Base-by-base conservation (phyloP, 352 stramenopile species). In the Pythium chondricola region DNA sequence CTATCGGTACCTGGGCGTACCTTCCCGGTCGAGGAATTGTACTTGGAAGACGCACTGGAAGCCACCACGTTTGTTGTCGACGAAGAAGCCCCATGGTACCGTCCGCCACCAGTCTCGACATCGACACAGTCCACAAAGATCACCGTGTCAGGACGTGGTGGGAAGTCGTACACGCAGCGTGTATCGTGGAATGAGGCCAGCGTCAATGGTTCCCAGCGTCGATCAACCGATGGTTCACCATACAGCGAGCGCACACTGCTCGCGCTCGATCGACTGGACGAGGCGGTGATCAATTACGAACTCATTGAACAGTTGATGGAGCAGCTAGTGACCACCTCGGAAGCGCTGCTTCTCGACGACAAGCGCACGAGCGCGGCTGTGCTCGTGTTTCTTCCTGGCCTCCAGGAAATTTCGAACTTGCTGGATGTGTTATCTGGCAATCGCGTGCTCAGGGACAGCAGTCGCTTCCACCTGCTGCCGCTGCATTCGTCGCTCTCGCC, bases 21-120 rank as follows among this genome's bases (percentile, higher is more conserved):
- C 6, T 97, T 97, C 61, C 93, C 96, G n/a, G 96, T 99, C 3
- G 43, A 96, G 33, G 92, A 98, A 52, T 97, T 92, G 29, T 98
- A 89, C 52, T 72, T 99, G 18, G 96, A 99, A 56, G 93, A 99
- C 69, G 67, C 94, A 17, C 50, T 97, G 6, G 80, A 97, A 56
- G 55, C 63, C 37, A 97, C 87, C 4, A 60, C 81, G 17, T 93
- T 94, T 71, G 58, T 87, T 42, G 74, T 98, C 7, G 72, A 95
- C 33, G 79, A 93, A 38, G 67, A 67, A 7, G 79, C 74, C 4
- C 61, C 61, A 0, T 75, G 61, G 16, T 87, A 82, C 26, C 61
- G 59, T n/a, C 61, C 55, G 3, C 47, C 65, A 8, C 48, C 62
- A 17, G 49, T 43, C 11, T 24, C 42, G 1, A 35, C 39, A 8